phyloP scores from a whole-genome alignment of 2,329 filamentous ascomycete genomes.

The Aspergillus tubingensis region DNA sequence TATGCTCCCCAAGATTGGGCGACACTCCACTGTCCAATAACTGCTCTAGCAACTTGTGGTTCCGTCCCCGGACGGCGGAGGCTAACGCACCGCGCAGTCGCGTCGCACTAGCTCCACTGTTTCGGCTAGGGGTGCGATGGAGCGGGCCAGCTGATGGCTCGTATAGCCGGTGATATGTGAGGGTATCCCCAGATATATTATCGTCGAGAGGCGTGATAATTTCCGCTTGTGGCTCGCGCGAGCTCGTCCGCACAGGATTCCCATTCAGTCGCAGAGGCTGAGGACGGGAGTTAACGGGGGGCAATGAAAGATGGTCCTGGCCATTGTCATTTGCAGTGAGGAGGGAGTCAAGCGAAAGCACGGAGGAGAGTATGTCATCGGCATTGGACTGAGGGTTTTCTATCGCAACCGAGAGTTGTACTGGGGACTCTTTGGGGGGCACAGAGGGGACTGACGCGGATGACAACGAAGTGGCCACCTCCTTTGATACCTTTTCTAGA shows the following conservation, averaged over 20 bases:
- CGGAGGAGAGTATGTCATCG: slow-evolving; percentile 33
- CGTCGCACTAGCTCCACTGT: slow-evolving; percentile 8
- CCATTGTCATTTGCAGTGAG: slow-evolving; percentile 11
- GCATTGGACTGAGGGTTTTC: slow-evolving; percentile 10
- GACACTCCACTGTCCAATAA: slow-evolving; percentile 61
- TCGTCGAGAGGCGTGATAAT: not conserved
- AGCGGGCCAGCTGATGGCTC: not conserved
- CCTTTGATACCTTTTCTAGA: slow-evolving; percentile 13
- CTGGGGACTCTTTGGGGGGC: slow-evolving; percentile 30
- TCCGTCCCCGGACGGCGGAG: slow-evolving; percentile 58
- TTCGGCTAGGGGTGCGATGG: slow-evolving; percentile 12
- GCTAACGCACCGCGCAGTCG: slow-evolving; percentile 44
- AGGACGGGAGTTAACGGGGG: not conserved
- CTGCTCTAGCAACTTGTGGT: slow-evolving; percentile 60
- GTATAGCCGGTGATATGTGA: not conserved
- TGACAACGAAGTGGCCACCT: not conserved
- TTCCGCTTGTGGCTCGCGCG: slow-evolving; percentile 4
- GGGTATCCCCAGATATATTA: not conserved
- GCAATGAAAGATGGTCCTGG: not conserved
- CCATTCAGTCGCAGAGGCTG: not conserved
- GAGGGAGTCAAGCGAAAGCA: slow-evolving; percentile 30
- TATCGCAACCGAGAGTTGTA: slow-evolving; percentile 12
- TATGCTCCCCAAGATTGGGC: slow-evolving; percentile 51
- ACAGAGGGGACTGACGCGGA: slow-evolving; percentile 21
- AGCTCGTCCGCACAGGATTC: not conserved